A percentile compares a stretch with the other conserved stretches of the same genome.
Evolutionary conservation across 352 stramenopile genomes (phyloP).

Genomic region (Globisporangium sylvaticum): DNA sequence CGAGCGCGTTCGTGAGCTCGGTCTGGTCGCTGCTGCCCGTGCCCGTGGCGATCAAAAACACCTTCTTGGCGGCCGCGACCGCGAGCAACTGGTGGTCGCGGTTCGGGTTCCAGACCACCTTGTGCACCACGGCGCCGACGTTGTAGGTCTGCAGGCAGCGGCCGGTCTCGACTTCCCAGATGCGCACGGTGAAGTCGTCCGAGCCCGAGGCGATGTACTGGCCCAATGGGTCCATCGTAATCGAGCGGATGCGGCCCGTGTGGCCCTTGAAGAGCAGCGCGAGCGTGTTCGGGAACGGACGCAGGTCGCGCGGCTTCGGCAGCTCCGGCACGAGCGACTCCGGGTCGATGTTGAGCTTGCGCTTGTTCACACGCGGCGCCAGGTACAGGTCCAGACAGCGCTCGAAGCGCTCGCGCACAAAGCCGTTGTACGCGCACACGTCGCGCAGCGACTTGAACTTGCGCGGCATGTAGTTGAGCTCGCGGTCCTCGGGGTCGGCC

Average conservation of each 20-base stretch:
- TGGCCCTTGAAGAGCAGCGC: conserved; percentile 88
- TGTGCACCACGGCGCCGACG: conserved; percentile 86
- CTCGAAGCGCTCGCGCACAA: conserved; percentile 99
- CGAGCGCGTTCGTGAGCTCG: conserved; percentile 93
- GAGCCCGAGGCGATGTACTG: conserved; percentile 96
- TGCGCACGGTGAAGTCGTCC: conserved; percentile 93
- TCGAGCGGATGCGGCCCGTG: conserved; percentile 88
- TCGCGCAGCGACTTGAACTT: conserved; percentile 96
- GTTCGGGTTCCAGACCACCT: conserved; percentile 97
- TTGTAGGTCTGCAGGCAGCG: conserved; percentile 92
- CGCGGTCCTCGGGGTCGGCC: conserved; percentile 93
- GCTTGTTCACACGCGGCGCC: conserved; percentile 93
- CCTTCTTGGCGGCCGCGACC: conserved; percentile 88
- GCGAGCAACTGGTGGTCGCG: conserved; percentile 93
- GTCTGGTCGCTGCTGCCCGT: conserved; percentile 92
- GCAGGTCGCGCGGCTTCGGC: conserved; percentile 95
- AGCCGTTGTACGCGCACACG: conserved; percentile 95
- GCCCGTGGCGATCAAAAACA: conserved; percentile 92
- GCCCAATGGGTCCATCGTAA: conserved; percentile 94
- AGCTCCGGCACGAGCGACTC: conserved; percentile 95
- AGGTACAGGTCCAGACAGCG: conserved; percentile 99
- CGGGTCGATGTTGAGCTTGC: conserved; percentile 98
- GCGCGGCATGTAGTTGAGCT: conserved; percentile 96
- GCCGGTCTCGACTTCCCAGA: conserved; percentile 97
- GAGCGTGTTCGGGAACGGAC: conserved; percentile 97